Base-by-base conservation (phyloP, 192 early-diverging fungal genomes). In the Backusella sp. region DNA sequence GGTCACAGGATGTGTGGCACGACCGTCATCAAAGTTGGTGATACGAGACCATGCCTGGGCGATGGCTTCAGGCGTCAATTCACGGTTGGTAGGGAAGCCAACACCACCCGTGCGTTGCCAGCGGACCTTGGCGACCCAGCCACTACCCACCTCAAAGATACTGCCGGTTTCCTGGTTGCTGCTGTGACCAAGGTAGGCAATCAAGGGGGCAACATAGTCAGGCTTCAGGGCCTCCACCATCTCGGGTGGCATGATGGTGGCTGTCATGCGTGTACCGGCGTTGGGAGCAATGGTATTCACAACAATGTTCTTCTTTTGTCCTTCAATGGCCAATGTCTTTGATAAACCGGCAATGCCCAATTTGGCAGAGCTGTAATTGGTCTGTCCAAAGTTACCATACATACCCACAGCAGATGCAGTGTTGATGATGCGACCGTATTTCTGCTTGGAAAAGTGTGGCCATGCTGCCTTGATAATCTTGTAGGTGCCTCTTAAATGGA, bases 241-340 rank as follows among this genome's bases (percentile, higher is more conserved):
- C 69, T 99, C 97, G 21, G 94, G 94, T 4, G 97, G 96, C 90
- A 98, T 90, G 73, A 99, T 86, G 59, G 97, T 98, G 73, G 96
- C 97, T 6, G 97, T 98, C 97, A 99, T 99, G 46, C 91, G 87
- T 6, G 97, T 98, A 41, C 96, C 97, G 12, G 97, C 97, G 78
- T 96, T 98, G 73, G 97, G 97, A 52, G 96, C 97, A 85, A 99
- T 96, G 68, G 94, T 92, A 82, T 99, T 98, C 67, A 88, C 89
- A 73, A 96, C 82, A 83, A 99, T 99, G 81, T 96, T 96, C 82
- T 91, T 88, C 79, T 93, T 92, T 74, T 86, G 84, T 70, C 97
- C 97, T 85, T 99, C 97, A 5, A 95, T 77, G 49, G 97, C 96
- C 73, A 98, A 86, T n/a, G 95, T 95, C 85, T 93, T 92, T 80